These are phyloP conservation scores for Metschnikowia shivogae DNA, from an alignment of 805 yeast species.

Conservation along the genomic window DNA sequence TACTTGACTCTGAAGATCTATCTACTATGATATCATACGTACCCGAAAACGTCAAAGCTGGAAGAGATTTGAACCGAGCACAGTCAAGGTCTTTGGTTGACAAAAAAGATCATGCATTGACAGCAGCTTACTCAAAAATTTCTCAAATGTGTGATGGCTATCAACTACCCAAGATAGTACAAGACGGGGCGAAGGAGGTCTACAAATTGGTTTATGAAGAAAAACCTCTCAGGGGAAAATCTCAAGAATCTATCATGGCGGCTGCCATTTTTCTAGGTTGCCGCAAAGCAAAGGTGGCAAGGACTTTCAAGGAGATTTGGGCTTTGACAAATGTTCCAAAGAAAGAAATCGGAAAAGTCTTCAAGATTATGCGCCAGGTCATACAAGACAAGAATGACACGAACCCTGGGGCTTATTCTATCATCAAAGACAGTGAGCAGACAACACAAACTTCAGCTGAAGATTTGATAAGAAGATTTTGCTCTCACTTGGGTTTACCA, in stretches of 20 bases:
- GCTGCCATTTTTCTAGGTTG: conserved; percentile 95
- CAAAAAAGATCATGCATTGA: conserved; percentile 79
- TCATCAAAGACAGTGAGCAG: conserved; percentile 47
- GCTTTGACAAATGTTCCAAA: conserved; percentile 90
- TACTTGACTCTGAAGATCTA: conserved; percentile 85
- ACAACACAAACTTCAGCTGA: conserved; percentile 90
- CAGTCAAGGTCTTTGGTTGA: conserved; percentile 85
- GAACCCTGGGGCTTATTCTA: conserved; percentile 38
- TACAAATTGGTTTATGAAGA: conserved; percentile 89
- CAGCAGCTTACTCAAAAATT: conserved; percentile 84
- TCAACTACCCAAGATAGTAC: conserved; percentile 89
- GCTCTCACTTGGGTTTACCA: conserved; percentile 87
- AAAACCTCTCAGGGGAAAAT: conserved; percentile 78
- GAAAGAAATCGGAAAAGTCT: conserved; percentile 90
- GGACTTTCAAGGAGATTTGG: conserved; percentile 94
- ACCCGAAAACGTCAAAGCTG: conserved; percentile 77
- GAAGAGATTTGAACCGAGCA: conserved; percentile 87
- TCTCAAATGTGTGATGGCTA: conserved; percentile 97
- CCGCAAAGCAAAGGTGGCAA: conserved; percentile 86
- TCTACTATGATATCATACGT: conserved; percentile 89
- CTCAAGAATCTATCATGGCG: conserved; percentile 93
- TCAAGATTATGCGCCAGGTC: conserved; percentile 68
- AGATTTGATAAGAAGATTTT: conserved; percentile 91
- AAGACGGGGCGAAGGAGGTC: conserved; percentile 96
- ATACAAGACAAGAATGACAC: conserved; percentile 54